phyloP scores from a whole-genome alignment of 2,329 filamentous ascomycete genomes.

The Aspergillus sojae region DNA sequence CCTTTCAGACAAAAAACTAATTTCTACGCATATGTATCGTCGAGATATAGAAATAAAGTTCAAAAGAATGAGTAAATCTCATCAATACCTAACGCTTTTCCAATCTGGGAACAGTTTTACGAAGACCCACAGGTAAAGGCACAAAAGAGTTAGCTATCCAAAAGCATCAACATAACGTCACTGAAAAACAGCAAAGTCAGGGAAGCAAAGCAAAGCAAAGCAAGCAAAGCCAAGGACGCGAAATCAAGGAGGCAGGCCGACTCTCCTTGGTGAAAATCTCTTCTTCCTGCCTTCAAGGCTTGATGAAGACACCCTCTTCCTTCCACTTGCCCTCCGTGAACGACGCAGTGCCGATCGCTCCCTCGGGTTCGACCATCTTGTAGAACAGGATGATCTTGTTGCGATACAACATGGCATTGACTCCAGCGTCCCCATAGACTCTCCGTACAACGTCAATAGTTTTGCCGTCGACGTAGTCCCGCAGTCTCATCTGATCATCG shows the following conservation, averaged over 20 bases:
- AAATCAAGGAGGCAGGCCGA: neutral
- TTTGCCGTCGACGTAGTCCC: neutral
- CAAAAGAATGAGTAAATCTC: neutral
- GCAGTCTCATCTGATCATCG: neutral
- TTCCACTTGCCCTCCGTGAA: neutral
- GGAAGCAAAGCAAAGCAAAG: neutral
- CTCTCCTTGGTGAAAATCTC: neutral
- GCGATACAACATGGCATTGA: neutral
- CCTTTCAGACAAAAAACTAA: neutral
- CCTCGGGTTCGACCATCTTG: neutral
- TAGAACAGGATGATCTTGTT: conserved; percentile 1
- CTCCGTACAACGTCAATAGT: neutral
- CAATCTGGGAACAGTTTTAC: neutral
- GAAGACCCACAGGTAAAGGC: neutral
- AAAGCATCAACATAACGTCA: neutral
- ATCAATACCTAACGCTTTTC: neutral
- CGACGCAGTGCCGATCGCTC: neutral
- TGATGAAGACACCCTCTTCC: conserved; percentile 1
- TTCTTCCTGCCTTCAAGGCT: neutral
- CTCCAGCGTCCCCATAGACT: neutral
- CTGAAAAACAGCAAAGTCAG: neutral
- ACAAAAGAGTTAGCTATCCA: neutral
- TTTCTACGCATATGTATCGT: neutral
- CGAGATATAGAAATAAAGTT: neutral
- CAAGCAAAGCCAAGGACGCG: neutral